Percentiles rank a stretch among this genome's conserved stretches.
These are phyloP conservation scores for Trichoderma polysporum DNA, from an alignment of 2,329 filamentous ascomycete species.

Conservation along the genomic window DNA sequence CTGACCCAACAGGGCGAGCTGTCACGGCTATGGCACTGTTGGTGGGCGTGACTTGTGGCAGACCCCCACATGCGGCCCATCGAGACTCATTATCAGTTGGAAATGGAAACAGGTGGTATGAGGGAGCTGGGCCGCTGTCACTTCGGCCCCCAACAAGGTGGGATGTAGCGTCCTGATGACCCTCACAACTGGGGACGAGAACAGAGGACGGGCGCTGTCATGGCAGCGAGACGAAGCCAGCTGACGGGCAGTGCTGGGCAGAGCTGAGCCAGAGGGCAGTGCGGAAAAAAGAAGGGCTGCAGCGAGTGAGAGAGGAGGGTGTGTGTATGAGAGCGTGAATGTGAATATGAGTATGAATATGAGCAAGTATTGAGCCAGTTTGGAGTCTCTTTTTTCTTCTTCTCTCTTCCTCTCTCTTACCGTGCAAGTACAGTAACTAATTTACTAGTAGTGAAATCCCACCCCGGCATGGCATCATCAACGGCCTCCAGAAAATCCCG, in stretches of 20 bases:
- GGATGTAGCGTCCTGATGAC: constrained; percentile 18
- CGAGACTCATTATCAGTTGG: not conserved
- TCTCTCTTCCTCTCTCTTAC: not conserved
- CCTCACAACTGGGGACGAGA: not conserved
- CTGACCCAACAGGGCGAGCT: not conserved
- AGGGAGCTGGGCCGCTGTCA: not conserved
- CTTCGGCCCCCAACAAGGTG: constrained; percentile 15
- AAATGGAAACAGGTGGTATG: not conserved
- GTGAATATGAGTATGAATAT: no score
- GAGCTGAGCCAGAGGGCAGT: not conserved
- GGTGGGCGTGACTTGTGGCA: constrained; percentile 6
- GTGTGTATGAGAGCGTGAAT: not conserved
- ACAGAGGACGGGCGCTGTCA: constrained; percentile 4
- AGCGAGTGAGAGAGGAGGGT: not conserved
- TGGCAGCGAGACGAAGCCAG: not conserved
- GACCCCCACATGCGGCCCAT: constrained; percentile 13
- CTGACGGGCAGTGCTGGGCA: constrained; percentile 2
- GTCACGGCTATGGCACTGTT: constrained; percentile 6
- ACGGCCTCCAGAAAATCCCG: not conserved
- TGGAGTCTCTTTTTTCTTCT: no score
- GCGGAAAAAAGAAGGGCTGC: not conserved
- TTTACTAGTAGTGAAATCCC: constrained; percentile 4
- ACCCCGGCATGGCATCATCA: constrained; percentile 21
- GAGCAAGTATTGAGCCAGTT: no score
- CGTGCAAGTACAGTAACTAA: no score